These are phyloP conservation scores for Keithomyces neogunnii DNA, from an alignment of 2,329 filamentous ascomycete genomes.

Conservation along the genomic window DNA sequence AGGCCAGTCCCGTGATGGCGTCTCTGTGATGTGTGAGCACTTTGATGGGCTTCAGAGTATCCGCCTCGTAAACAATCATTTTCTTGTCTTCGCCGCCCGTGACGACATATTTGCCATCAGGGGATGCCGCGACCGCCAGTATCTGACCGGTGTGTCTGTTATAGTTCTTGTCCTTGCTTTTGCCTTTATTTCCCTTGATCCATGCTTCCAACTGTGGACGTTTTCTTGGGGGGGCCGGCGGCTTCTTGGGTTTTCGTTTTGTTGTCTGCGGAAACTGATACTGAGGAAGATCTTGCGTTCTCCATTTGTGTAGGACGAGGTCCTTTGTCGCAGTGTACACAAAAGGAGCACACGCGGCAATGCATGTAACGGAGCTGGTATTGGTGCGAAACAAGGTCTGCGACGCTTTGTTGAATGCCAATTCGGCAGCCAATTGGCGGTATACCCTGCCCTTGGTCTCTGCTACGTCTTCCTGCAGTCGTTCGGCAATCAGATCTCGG, in stretches of 20 bases:
- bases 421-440: slow-evolving; percentile 63
- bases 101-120: slow-evolving; percentile 83
- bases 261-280: slow-evolving; percentile 53
- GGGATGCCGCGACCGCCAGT: slow-evolving; percentile 74
- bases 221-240: slow-evolving; percentile 47
- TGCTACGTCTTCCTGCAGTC: slow-evolving; percentile 83
- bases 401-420: slow-evolving; percentile 59
- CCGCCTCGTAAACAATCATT: slow-evolving; percentile 81
- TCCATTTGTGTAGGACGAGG: slow-evolving; percentile 80
- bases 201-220: slow-evolving; percentile 55
- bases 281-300: slow-evolving; percentile 58
- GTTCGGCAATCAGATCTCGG: slow-evolving; percentile 81
- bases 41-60: slow-evolving; percentile 66
- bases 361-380: slow-evolving; percentile 66
- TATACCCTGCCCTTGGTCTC: slow-evolving; percentile 89
- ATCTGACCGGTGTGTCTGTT: slow-evolving; percentile 76
- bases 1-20: slow-evolving; percentile 74
- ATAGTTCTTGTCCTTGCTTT: slow-evolving; percentile 54
- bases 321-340: slow-evolving; percentile 88
- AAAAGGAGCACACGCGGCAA: slow-evolving; percentile 71
- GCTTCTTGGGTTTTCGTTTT: slow-evolving; percentile 49
- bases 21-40: slow-evolving; percentile 91
- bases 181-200: slow-evolving; percentile 53
- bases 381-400: slow-evolving; percentile 72
- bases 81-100: slow-evolving; percentile 81